Evolutionary conservation across 1,284 basidiomycete genomes (phyloP).

Genomic region (Ganoderma lucidum): DNA sequence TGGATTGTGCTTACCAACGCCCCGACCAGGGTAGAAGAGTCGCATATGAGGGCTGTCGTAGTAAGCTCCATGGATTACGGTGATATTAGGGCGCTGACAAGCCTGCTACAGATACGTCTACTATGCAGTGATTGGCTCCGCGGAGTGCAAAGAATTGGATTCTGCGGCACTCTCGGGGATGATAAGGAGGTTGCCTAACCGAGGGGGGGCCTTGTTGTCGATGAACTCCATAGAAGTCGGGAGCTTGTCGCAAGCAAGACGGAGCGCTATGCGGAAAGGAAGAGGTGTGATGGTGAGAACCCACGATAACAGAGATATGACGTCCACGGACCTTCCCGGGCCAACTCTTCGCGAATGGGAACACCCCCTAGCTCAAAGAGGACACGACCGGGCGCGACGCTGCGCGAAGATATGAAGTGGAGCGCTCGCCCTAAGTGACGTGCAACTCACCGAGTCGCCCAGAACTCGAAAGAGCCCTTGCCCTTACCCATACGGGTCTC

Average conservation of each 20-base stretch:
- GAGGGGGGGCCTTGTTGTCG: slow-evolving; percentile 71
- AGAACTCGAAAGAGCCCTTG: slow-evolving; percentile 97
- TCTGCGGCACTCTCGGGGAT: slow-evolving; percentile 44
- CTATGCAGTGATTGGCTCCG: slow-evolving; percentile 1
- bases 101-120: slow-evolving; percentile 7
- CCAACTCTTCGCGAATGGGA: slow-evolving; percentile 74
- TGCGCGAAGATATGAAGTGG: slow-evolving; percentile 40
- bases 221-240: slow-evolving; percentile 94
- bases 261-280: slow-evolving; percentile 67
- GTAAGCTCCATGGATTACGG: background rate
- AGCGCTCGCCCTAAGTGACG: slow-evolving; percentile 4
- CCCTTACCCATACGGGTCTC: slow-evolving; percentile 98
- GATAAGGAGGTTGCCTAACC: slow-evolving; percentile 79
- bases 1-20: slow-evolving; percentile 62
- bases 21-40: background rate
- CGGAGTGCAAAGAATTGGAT: slow-evolving; percentile 1
- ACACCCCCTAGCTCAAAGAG: slow-evolving; percentile 95
- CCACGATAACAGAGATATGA: background rate
- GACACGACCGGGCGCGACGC: slow-evolving; percentile 72
- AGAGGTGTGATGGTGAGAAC: background rate
- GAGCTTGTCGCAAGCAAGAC: slow-evolving; percentile 90
- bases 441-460: slow-evolving; percentile 86
- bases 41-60: background rate
- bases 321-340: slow-evolving; percentile 79
- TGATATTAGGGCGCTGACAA: slow-evolving; percentile 11